A percentile compares a stretch with the other conserved stretches of the same genome.
Conservation (phyloP, 768 basidiomycete species). For the Macrolepiota fuliginosa region DNA sequence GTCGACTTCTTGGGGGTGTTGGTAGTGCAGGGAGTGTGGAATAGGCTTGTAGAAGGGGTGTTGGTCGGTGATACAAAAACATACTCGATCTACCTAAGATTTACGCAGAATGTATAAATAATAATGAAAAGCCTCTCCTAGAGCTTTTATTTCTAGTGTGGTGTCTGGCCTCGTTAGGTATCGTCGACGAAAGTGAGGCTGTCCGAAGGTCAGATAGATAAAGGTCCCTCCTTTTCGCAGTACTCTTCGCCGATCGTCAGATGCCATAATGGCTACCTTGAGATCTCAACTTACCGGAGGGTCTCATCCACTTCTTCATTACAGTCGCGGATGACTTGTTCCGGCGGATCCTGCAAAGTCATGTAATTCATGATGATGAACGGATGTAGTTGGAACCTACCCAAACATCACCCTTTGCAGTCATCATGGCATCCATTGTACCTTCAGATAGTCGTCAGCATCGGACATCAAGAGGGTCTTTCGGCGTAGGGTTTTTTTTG, state of each 20-base stretch:
- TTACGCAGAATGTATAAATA: constrained; percentile 70
- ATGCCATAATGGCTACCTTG: not conserved
- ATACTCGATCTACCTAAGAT: constrained; percentile 13
- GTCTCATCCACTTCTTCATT: constrained; percentile 76
- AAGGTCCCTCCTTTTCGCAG: constrained; percentile 62
- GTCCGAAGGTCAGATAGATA: constrained; percentile 84
- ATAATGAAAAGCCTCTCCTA: constrained; percentile 84
- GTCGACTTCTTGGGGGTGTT: too few species aligned
- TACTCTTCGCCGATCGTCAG: constrained; percentile 39
- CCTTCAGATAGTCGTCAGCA: constrained; percentile 26
- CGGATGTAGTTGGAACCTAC: constrained; percentile 28
- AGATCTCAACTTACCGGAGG: constrained; percentile 45
- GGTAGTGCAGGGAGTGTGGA: too few species aligned
- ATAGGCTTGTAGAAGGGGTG: too few species aligned
- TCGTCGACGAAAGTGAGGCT: constrained; percentile 81
- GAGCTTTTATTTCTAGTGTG: constrained; percentile 59
- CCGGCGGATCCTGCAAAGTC: constrained; percentile 63
- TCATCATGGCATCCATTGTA: constrained; percentile 92
- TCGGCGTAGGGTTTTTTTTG: too few species aligned
- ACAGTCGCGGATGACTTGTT: constrained; percentile 67
- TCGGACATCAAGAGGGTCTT: not conserved
- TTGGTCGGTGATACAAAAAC: too few species aligned
- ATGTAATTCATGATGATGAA: not conserved
- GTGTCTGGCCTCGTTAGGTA: constrained; percentile 59
- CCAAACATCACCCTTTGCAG: constrained; percentile 81